These are phyloP conservation scores for Pistacia integerrima DNA, from an alignment of 345 rosid species.

Conservation along the genomic window DNA sequence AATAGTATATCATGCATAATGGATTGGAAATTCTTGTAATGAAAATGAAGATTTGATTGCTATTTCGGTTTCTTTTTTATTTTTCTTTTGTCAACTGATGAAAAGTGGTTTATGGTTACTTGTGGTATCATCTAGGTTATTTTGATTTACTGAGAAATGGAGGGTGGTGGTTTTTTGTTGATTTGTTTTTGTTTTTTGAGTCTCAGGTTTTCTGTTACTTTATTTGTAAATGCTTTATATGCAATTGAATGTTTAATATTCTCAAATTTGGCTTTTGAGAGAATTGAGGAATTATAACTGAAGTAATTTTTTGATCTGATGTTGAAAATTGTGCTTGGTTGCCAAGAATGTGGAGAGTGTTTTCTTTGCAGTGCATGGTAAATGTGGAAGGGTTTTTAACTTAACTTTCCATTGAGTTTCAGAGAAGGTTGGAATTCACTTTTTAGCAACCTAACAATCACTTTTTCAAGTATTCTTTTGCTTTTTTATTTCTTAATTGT, in stretches of 20 bases:
- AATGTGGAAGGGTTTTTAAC: not conserved
- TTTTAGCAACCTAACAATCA: not conserved
- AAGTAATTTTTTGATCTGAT: not conserved
- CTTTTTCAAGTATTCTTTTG: not conserved
- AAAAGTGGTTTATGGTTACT: not conserved
- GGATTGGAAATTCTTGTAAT: not conserved
- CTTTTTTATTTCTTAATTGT: not conserved
- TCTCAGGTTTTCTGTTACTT: not conserved
- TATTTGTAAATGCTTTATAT: not conserved
- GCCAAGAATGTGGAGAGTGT: not conserved
- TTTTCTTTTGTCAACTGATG: not conserved
- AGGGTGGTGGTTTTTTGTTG: not conserved
- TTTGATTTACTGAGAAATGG: not conserved
- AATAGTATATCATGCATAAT: conserved; percentile 1
- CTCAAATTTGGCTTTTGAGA: not conserved
- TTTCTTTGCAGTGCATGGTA: not conserved
- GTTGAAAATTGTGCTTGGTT: not conserved
- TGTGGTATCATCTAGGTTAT: not conserved
- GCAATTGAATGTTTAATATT: not conserved
- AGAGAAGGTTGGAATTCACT: not conserved
- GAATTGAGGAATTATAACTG: not conserved
- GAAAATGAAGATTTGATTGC: not conserved
- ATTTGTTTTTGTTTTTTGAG: not conserved
- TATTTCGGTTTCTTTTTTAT: not conserved
- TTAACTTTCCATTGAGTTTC: not conserved